phyloP scores from a whole-genome alignment of 1,284 basidiomycete species.

The Cystobasidium slooffiae region DNA sequence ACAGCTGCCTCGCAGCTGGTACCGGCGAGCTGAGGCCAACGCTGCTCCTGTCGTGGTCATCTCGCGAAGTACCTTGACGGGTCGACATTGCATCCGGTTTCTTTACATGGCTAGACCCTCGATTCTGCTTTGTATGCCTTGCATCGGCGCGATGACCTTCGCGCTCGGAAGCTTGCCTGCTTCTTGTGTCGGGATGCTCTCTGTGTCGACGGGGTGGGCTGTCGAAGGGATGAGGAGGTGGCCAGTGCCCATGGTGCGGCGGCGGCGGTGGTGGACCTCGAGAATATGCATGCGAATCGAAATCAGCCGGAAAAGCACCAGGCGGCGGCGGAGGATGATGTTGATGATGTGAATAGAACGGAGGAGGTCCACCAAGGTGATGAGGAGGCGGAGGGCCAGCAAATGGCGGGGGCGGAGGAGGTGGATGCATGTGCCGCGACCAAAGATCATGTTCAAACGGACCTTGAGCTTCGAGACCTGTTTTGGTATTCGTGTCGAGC shows the following conservation, averaged over 20 bases:
- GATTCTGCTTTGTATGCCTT: background rate
- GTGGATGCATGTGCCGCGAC: background rate
- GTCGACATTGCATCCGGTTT: background rate
- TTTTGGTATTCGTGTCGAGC: background rate
- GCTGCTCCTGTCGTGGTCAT: background rate
- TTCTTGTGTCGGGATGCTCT: too few relatives aligned
- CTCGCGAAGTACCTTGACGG: background rate
- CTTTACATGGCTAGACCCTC: background rate
- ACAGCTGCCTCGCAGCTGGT: slow-evolving; percentile 65
- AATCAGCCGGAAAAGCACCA: too few relatives aligned
- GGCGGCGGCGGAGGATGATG: too few relatives aligned
- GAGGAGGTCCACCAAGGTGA: background rate
- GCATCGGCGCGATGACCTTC: background rate
- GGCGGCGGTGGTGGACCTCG: too few relatives aligned
- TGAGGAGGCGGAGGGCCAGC: background rate
- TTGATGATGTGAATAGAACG: too few relatives aligned
- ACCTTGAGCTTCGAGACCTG: background rate
- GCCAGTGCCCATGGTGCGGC: too few relatives aligned
- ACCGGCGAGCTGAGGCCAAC: background rate
- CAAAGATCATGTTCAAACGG: background rate
- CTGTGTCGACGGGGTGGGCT: too few relatives aligned
- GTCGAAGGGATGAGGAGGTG: too few relatives aligned
- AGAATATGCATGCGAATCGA: too few relatives aligned
- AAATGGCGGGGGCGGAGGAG: background rate
- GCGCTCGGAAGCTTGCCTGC: background rate